Base-by-base conservation (phyloP, 805 yeast genomes). In the Maudiozyma barnettii region DNA sequence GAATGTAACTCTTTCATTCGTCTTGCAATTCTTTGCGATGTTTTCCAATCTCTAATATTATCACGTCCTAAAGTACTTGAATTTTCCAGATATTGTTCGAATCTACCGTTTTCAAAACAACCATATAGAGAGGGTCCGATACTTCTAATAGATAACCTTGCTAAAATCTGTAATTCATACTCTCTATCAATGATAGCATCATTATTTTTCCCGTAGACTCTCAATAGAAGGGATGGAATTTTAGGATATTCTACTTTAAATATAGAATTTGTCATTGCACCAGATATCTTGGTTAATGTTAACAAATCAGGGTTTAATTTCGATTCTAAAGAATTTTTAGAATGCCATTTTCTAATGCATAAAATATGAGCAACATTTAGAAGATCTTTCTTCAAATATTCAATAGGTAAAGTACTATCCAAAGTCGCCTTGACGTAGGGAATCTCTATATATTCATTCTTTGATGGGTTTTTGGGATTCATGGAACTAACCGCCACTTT, bases 1-100 rank as follows among this genome's bases (percentile, higher is more conserved):
- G 73, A 74, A 61, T 93, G 99, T 47, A 93, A 73, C 55, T 93
- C 97, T 59, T 90, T 83, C 98, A 93, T 93, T 70, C 99, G 82
- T 71, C 95, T 80, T 13, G 96, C 97, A 53, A 93, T 82, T 71
- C 86, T 84, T 53, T 82, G 81, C 43, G 89, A 79, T 18, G 85
- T 81, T 26, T 79, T 81, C 51, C 87, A 80, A 52, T 81, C 80
- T 61, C 95, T 74, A 44, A 93, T 77, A 55, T 86, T 87, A 7
- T 76, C 73, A 53, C 79, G 82, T 35, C 81, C 79, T 56, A 93
- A 73, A 1, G 98, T 82, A 46, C 76, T 70, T 19, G 95, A 91
- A 49, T 91, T 84, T 45, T 83, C 86, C 52, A 93, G 70, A 58
- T 83, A 93, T 67, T 93, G 97, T 67, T 93, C 99, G 56, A 93